Evolutionary conservation across 805 yeast species (phyloP), one percentile per base, ranked within the genome.

Genomic region (Candida namnaoensis): DNA sequence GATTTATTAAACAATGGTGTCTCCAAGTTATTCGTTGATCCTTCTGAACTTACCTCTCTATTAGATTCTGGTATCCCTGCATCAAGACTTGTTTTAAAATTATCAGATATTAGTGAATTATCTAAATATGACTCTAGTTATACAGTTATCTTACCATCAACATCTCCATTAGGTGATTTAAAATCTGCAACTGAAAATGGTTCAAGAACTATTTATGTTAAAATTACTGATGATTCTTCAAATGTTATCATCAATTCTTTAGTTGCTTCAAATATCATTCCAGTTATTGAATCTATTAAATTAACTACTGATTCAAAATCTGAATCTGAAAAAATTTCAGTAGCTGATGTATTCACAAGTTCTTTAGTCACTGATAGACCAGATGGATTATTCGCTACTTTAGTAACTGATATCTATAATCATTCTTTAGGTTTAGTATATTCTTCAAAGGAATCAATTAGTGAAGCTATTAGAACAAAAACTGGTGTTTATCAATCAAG

Each of bases 401-500:
- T 93, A 41, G 95, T 93, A 35, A 77, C 80, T 15, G 88, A 83
- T 50, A 50, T 59, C 32, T 68, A 79, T 42, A 80, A 85, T 44
- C 81, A 80, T 43, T 79, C 90, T 1, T 69, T 93, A 40, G 99
- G 99, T 5, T 71, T 91, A 27, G 97, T 91, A 9, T 93, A 88
- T 65, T 91, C 98, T 0, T 87, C 96, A 0, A 64, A 64, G 35
- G 88, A 83, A 51, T 86, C 96, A 32, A 78, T 93, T 53, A 64
- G 74, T 36, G 90, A 84, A 53, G 93, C 98, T 11, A 75, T 93
- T 50, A 77, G 76, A 45, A 82, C 86, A 23, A 74, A 77, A 39
- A 78, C 86, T 9, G 99, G 99, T 44, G 96, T 93, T 2, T 93
- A 93, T 64, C 96, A 84, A 62, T 87, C 96, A 8, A 81, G 99